These are phyloP conservation scores for Multifurca ochricompacta DNA, from an alignment of 768 basidiomycete genomes.

Conservation along the genomic window DNA sequence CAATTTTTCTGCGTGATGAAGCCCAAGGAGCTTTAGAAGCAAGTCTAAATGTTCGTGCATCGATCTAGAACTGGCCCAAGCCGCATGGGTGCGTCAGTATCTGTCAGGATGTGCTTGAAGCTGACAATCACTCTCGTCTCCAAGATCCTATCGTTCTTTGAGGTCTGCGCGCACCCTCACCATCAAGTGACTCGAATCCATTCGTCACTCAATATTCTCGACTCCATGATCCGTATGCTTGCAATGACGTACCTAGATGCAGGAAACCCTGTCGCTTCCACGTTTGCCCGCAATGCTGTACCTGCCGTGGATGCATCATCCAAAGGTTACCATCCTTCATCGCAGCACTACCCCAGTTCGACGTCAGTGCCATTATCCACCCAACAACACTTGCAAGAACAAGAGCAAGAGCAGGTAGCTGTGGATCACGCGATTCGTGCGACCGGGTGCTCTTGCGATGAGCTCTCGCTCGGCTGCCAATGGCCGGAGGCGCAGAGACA, in stretches of 20 bases:
- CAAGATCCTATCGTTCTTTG: conserved; percentile 64
- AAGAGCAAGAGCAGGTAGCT: background rate
- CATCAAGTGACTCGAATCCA: conserved; percentile 46
- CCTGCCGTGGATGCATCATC: conserved; percentile 6
- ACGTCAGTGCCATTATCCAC: background rate
- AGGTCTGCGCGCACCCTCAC: conserved; percentile 59
- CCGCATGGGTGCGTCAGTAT: conserved; percentile 53
- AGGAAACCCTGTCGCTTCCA: conserved; percentile 33
- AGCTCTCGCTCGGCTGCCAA: conserved; percentile 42
- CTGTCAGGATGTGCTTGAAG: background rate
- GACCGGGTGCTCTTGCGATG: conserved; percentile 37
- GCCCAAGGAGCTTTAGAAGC: conserved; percentile 66
- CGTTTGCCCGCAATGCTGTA: conserved; percentile 5
- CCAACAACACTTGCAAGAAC: conserved; percentile 1
- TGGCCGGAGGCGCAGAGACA: conserved; percentile 46
- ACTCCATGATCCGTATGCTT: conserved; percentile 57
- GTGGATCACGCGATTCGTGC: background rate
- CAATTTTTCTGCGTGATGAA: conserved; percentile 54
- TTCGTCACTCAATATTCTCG: conserved; percentile 54
- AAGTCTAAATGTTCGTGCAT: conserved; percentile 63
- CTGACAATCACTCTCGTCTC: conserved; percentile 10
- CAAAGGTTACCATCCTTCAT: background rate
- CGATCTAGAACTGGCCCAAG: conserved; percentile 66
- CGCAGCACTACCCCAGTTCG: background rate
- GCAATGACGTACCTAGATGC: conserved; percentile 53